These are phyloP conservation scores for Erythrophleum fordii DNA, from an alignment of 306 rosid species.

Conservation along the genomic window DNA sequence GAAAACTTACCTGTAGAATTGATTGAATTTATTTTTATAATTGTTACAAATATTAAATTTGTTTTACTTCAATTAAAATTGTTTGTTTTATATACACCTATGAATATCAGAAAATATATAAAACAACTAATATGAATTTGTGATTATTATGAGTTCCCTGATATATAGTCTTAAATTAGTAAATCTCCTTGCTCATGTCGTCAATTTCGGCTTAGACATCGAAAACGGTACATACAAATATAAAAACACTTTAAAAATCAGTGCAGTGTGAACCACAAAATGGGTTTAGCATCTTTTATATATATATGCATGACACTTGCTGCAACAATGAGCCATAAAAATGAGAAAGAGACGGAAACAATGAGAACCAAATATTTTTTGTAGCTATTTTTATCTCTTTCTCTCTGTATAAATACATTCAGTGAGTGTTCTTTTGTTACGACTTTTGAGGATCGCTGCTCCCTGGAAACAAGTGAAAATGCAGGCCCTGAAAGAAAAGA, in stretches of 20 bases:
- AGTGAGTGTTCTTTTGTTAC: background rate
- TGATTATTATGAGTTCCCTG: too few relatives aligned
- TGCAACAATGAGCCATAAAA: background rate
- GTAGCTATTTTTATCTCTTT: background rate
- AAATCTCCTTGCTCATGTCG: background rate
- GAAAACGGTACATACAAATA: too few relatives aligned
- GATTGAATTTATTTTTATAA: too few relatives aligned
- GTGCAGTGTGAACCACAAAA: background rate
- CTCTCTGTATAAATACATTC: background rate
- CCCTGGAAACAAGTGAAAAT: conserved; percentile 35
- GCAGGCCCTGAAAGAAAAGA: conserved; percentile 64
- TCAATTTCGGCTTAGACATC: too few relatives aligned
- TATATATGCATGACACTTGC: background rate
- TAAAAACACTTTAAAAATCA: background rate
- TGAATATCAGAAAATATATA: too few relatives aligned
- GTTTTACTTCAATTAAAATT: too few relatives aligned
- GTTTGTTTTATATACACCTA: too few relatives aligned
- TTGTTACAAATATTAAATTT: too few relatives aligned
- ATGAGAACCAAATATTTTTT: background rate
- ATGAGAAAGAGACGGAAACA: background rate
- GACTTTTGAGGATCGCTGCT: background rate
- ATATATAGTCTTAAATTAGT: background rate
- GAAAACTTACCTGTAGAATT: too few relatives aligned
- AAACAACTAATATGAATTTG: too few relatives aligned
- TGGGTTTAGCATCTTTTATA: background rate